A percentile compares a stretch with the other conserved stretches of the same genome.
Evolutionary conservation across 176 grass and related monocot genomes (phyloP).

Genomic region (Avena sativa): DNA sequence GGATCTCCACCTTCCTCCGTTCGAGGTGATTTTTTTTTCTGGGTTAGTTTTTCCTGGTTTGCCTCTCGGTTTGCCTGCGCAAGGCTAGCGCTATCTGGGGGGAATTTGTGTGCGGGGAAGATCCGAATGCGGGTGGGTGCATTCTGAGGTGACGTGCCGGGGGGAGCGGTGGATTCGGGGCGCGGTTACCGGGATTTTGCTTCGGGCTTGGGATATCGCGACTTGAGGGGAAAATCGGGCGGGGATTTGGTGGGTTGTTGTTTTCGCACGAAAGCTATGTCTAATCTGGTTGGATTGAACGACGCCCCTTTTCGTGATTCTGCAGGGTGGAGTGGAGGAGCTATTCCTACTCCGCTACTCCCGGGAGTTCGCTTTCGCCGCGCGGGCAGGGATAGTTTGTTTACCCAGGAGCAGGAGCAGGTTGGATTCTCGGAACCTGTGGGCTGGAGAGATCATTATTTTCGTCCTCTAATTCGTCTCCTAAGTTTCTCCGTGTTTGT

Average conservation of each 20-base stretch:
- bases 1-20: constrained; percentile 45
- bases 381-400: constrained; percentile 4
- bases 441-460: constrained; percentile 22
- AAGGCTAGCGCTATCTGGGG: not conserved
- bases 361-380: constrained; percentile 2
- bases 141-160: not conserved
- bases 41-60: not conserved
- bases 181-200: constrained; percentile 36
- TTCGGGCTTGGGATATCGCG: constrained; percentile 20
- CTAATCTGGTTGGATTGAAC: constrained; percentile 39
- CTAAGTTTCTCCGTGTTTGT: constrained; percentile 1
- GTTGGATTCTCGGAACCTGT: constrained; percentile 47
- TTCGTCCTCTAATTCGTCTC: not conserved
- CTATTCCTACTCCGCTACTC: constrained; percentile 24
- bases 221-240: constrained; percentile 7
- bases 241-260: constrained; percentile 41
- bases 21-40: constrained; percentile 44
- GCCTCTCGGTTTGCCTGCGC: constrained; percentile 16
- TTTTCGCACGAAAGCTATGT: constrained; percentile 34
- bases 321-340: constrained; percentile 38
- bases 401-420: constrained; percentile 9
- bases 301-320: constrained; percentile 5
- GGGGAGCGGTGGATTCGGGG: constrained; percentile 18
- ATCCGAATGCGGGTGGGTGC: constrained; percentile 44
- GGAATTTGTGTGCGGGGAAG: not conserved